Percentiles rank a stretch among this genome's conserved stretches.
Conservation (phyloP, 2,329 filamentous ascomycete species). For the Colletotrichum sojae region DNA sequence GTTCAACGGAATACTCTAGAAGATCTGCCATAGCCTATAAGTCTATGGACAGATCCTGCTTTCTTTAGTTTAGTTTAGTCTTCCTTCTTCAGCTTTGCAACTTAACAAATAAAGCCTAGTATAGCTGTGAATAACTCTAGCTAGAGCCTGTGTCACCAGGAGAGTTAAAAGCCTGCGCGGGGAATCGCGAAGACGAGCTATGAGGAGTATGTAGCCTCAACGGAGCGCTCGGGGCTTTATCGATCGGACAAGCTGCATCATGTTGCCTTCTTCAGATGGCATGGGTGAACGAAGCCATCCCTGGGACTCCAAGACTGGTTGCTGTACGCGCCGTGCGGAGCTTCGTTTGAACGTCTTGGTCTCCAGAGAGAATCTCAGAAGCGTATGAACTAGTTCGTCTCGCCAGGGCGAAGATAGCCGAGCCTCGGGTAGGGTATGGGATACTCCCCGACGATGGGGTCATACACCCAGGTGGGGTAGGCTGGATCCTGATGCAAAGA, state of each 20-base stretch:
- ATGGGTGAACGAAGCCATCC: no score
- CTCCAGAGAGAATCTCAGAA: not conserved
- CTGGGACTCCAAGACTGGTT: no score
- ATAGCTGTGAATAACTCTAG: no score
- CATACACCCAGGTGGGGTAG: conserved; percentile 28
- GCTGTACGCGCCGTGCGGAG: not conserved
- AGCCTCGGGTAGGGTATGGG: conserved; percentile 21
- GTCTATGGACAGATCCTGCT: no score
- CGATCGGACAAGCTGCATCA: not conserved
- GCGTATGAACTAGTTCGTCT: not conserved
- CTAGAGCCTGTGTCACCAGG: no score
- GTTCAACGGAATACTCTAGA: no score
- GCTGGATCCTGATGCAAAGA: not conserved
- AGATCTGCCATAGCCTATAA: no score
- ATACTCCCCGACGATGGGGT: conserved; percentile 6
- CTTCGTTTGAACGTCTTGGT: not conserved
- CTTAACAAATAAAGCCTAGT: no score
- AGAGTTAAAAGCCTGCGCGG: conserved; percentile 6
- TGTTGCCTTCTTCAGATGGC: not conserved
- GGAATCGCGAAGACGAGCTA: conserved; percentile 20
- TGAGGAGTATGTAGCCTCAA: conserved; percentile 1
- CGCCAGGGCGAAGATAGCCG: conserved; percentile 23
- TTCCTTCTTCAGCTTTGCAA: no score
- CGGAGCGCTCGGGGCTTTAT: not conserved
- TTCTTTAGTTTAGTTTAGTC: no score